Evolutionary conservation across 371 early-diverging fungal genomes (phyloP).

Genomic region (Mucor racemosus): DNA sequence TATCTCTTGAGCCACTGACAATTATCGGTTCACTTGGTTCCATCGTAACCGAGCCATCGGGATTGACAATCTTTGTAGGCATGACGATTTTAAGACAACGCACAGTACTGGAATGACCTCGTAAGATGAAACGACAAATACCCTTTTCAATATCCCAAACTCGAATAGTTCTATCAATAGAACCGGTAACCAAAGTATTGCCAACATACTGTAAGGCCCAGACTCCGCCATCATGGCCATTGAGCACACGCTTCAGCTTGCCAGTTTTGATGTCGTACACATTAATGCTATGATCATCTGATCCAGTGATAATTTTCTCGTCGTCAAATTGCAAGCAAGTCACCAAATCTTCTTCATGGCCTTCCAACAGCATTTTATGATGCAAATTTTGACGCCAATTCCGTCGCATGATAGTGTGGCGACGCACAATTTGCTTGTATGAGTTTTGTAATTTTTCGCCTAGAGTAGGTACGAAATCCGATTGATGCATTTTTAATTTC

Average conservation of each 20-base stretch:
- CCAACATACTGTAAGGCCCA: constrained; percentile 96
- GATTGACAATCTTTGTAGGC: constrained; percentile 65
- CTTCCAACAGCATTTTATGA: constrained; percentile 77
- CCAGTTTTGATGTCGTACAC: constrained; percentile 89
- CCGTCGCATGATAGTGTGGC: constrained; percentile 77
- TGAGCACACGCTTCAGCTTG: constrained; percentile 64
- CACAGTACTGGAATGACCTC: constrained; percentile 96
- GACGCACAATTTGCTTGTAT: constrained; percentile 81
- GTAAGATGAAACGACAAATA: constrained; percentile 84
- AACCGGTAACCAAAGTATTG: constrained; percentile 93
- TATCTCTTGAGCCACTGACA: constrained; percentile 97
- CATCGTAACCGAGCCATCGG: constrained; percentile 32
- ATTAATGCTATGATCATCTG: constrained; percentile 87
- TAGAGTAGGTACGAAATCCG: constrained; percentile 42
- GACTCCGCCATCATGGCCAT: constrained; percentile 97
- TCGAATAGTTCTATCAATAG: constrained; percentile 95
- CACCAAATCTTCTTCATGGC: constrained; percentile 81
- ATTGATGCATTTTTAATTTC: constrained; percentile 57
- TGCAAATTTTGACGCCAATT: constrained; percentile 84
- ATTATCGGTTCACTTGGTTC: constrained; percentile 82
- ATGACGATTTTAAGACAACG: constrained; percentile 91
- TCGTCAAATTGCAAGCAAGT: constrained; percentile 95
- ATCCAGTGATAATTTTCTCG: constrained; percentile 91
- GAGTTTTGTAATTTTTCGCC: neutral
- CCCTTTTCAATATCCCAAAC: constrained; percentile 96